A percentile compares a stretch with the other conserved stretches of the same genome.
Conservation (phyloP, 1,284 basidiomycete genomes). For the Hemileia vastatrix region DNA sequence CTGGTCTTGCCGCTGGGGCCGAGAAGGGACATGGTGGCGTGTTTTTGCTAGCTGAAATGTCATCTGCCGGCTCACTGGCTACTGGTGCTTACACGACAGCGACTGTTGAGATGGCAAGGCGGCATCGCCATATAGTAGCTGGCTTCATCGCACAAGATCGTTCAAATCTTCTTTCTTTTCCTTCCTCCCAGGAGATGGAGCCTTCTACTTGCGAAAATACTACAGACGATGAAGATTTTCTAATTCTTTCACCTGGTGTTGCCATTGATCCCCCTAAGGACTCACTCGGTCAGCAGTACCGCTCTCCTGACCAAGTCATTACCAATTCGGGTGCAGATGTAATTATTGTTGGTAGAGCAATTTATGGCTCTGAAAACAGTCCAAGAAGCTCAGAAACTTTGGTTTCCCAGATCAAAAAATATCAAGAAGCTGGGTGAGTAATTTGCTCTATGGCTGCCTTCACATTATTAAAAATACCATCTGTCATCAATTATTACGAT, state of each 20-base stretch:
- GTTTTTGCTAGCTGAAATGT: conserved; percentile 93
- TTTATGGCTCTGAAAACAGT: conserved; percentile 64
- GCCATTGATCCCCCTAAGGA: conserved; percentile 75
- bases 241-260: conserved; percentile 88
- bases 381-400: neutral
- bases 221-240: conserved; percentile 60
- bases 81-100: conserved; percentile 72
- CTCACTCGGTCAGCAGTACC: conserved; percentile 88
- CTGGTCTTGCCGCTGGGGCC: conserved; percentile 72
- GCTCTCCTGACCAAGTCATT: conserved; percentile 79
- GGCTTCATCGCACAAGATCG: conserved; percentile 80
- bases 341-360: conserved; percentile 93
- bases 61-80: conserved; percentile 75
- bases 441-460: too few relatives aligned
- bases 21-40: conserved; percentile 78
- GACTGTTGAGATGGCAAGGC: conserved; percentile 75
- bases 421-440: conserved; percentile 20
- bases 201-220: conserved; percentile 34
- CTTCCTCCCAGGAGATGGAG: conserved; percentile 41
- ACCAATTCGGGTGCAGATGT: conserved; percentile 81
- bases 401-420: conserved; percentile 11
- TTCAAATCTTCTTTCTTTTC: too few relatives aligned
- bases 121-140: conserved; percentile 73
- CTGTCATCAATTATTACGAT: neutral
- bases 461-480: neutral